phyloP scores from a whole-genome alignment of 75 land plant species.

The Gnetum montanum region DNA sequence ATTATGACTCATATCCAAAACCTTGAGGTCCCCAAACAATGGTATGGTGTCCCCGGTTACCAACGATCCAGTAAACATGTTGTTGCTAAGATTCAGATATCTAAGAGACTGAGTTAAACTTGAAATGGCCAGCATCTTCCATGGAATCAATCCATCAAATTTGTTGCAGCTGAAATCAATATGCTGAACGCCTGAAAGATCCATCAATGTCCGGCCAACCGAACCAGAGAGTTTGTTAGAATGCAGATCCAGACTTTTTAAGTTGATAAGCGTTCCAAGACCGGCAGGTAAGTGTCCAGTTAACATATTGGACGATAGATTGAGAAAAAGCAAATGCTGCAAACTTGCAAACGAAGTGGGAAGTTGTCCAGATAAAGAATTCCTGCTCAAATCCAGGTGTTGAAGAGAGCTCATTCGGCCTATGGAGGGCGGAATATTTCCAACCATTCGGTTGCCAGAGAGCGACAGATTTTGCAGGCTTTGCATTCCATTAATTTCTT shows the following conservation, averaged over 20 bases:
- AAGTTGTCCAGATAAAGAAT: slow-evolving; percentile 51
- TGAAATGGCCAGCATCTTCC: slow-evolving; percentile 23
- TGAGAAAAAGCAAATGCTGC: slow-evolving; percentile 35
- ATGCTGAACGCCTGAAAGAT: slow-evolving; percentile 35
- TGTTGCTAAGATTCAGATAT: slow-evolving; percentile 72
- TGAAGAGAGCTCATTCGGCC: slow-evolving; percentile 35
- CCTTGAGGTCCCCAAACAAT: slow-evolving; percentile 49
- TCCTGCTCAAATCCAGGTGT: slow-evolving; percentile 62
- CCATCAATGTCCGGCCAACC: slow-evolving; percentile 33
- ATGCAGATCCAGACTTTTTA: slow-evolving; percentile 52
- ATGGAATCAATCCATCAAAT: slow-evolving; percentile 26
- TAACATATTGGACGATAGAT: slow-evolving; percentile 63
- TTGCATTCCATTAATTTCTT: slow-evolving; percentile 38
- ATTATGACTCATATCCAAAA: slow-evolving; percentile 85
- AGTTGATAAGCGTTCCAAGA: slow-evolving; percentile 22
- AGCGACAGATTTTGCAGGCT: slow-evolving; percentile 51
- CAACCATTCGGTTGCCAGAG: slow-evolving; percentile 57
- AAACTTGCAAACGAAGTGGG: slow-evolving; percentile 39
- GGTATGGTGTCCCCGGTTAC: slow-evolving; percentile 25
- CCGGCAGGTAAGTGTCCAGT: slow-evolving; percentile 40
- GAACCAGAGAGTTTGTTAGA: slow-evolving; percentile 48
- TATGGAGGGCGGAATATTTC: slow-evolving; percentile 45
- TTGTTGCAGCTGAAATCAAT: slow-evolving; percentile 73
- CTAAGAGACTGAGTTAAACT: slow-evolving; percentile 33
- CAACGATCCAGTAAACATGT: slow-evolving; percentile 56